Percentiles rank a stretch among this genome's conserved stretches.
phyloP scores from a whole-genome alignment of 257 asterid genomes.

The Striga asiatica region DNA sequence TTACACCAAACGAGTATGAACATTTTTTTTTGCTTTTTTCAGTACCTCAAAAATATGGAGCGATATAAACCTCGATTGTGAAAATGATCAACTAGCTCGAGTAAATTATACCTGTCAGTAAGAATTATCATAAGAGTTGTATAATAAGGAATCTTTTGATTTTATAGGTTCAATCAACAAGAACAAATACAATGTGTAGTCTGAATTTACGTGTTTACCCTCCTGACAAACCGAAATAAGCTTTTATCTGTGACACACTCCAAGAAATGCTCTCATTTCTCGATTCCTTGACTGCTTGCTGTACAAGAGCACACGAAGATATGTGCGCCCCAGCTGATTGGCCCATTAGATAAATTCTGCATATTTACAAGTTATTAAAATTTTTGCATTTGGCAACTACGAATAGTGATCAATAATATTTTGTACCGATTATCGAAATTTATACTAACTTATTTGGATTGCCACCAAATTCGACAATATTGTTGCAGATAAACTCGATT shows the following conservation, averaged over 20 bases:
- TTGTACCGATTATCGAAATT: not conserved
- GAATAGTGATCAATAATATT: not conserved
- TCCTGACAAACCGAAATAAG: slow-evolving; percentile 97
- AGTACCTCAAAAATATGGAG: slow-evolving; percentile 79
- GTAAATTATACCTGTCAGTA: slow-evolving; percentile 66
- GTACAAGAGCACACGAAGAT: slow-evolving; percentile 75
- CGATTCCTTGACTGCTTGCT: slow-evolving; percentile 80
- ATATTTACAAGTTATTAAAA: not conserved
- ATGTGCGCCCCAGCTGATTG: slow-evolving; percentile 99
- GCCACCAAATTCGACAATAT: slow-evolving; percentile 70
- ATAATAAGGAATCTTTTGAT: too few species aligned
- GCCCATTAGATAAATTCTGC: slow-evolving; percentile 89
- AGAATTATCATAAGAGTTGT: not conserved
- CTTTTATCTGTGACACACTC: slow-evolving; percentile 77
- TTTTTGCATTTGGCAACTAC: not conserved
- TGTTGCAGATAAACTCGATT: slow-evolving; percentile 57
- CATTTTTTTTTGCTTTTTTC: too few species aligned
- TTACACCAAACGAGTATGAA: too few species aligned
- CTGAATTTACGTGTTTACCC: too few species aligned
- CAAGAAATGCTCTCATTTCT: slow-evolving; percentile 63
- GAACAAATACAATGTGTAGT: not conserved
- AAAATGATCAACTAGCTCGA: slow-evolving; percentile 81
- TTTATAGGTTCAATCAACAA: not conserved
- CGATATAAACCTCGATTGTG: slow-evolving; percentile 84
- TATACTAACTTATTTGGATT: slow-evolving; percentile 65